These are phyloP conservation scores for Trichodelitschia bisporula DNA, from an alignment of 495 filamentous ascomycete species.

Conservation along the genomic window DNA sequence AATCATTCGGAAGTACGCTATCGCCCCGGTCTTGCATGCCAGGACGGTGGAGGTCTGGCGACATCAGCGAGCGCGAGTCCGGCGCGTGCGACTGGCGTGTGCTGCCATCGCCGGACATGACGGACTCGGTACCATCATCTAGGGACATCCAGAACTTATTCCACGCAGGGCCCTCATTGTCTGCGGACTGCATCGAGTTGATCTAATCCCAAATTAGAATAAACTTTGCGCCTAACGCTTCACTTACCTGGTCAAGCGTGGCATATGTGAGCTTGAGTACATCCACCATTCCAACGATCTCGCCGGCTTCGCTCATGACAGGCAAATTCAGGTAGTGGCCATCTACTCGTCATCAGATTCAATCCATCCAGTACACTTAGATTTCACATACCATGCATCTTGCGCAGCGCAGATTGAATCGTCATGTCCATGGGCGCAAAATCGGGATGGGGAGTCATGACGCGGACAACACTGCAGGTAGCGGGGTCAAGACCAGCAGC, in stretches of 20 bases:
- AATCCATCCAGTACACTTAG: background rate
- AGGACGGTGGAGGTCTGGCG: constrained; percentile 42
- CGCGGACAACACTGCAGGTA: constrained; percentile 88
- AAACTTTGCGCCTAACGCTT: constrained; percentile 3
- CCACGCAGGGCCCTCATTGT: constrained; percentile 92
- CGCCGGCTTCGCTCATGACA: constrained; percentile 90
- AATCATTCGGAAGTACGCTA: constrained; percentile 77
- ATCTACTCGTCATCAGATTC: constrained; percentile 27
- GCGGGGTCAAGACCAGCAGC: constrained; percentile 84
- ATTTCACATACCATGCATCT: constrained; percentile 72
- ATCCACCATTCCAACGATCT: constrained; percentile 98
- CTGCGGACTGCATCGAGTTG: constrained; percentile 50
- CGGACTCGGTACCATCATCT: constrained; percentile 87
- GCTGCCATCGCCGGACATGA: constrained; percentile 71
- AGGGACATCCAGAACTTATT: constrained; percentile 99
- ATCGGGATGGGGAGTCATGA: constrained; percentile 97
- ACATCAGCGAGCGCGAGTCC: constrained; percentile 47
- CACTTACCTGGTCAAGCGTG: constrained; percentile 69
- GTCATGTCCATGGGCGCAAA: constrained; percentile 98
- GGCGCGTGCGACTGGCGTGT: constrained; percentile 34
- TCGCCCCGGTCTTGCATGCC: constrained; percentile 36
- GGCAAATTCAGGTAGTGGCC: constrained; percentile 95
- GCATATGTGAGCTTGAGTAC: constrained; percentile 95
- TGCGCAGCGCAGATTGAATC: constrained; percentile 88
- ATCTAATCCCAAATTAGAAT: constrained; percentile 25